Evolutionary conservation across 2,329 filamentous ascomycete species (phyloP).

Genomic region (Cercospora sojina): DNA sequence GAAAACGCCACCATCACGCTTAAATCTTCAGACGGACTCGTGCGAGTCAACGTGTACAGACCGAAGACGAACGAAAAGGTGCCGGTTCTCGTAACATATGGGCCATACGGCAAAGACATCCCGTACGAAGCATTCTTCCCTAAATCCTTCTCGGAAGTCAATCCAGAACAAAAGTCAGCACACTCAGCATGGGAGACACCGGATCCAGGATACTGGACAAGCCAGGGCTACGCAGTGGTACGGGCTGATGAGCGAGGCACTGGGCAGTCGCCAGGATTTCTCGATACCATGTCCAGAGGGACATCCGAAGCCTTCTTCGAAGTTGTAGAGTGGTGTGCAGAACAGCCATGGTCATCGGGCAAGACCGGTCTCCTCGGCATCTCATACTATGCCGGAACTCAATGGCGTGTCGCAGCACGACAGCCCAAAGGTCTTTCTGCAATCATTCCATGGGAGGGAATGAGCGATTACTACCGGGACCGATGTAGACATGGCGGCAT

Average conservation of each 20-base stretch:
- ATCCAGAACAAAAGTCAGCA: slow-evolving; percentile 41
- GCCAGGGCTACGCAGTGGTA: slow-evolving; percentile 40
- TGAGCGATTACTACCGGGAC: slow-evolving; percentile 50
- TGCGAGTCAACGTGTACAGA: slow-evolving; percentile 39
- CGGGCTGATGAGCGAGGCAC: slow-evolving; percentile 37
- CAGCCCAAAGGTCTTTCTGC: slow-evolving; percentile 45
- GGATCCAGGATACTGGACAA: slow-evolving; percentile 42
- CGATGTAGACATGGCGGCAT: slow-evolving; percentile 48
- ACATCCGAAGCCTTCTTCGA: slow-evolving; percentile 50
- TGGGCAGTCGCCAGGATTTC: slow-evolving; percentile 41
- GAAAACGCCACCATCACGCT: slow-evolving; percentile 36
- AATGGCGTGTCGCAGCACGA: slow-evolving; percentile 45
- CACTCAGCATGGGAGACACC: slow-evolving; percentile 49
- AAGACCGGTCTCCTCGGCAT: slow-evolving; percentile 48
- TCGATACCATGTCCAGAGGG: slow-evolving; percentile 48
- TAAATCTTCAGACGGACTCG: slow-evolving; percentile 34
- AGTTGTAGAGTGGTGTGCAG: slow-evolving; percentile 45
- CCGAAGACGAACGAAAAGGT: slow-evolving; percentile 41
- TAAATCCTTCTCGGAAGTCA: slow-evolving; percentile 49
- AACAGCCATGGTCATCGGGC: slow-evolving; percentile 49
- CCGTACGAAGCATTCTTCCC: slow-evolving; percentile 58
- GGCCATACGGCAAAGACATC: slow-evolving; percentile 73
- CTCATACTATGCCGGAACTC: slow-evolving; percentile 44
- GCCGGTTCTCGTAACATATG: slow-evolving; percentile 69
- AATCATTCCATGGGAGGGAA: slow-evolving; percentile 52